phyloP scores from a whole-genome alignment of 2,329 filamentous ascomycete species.

The Aspergillus sp. region DNA sequence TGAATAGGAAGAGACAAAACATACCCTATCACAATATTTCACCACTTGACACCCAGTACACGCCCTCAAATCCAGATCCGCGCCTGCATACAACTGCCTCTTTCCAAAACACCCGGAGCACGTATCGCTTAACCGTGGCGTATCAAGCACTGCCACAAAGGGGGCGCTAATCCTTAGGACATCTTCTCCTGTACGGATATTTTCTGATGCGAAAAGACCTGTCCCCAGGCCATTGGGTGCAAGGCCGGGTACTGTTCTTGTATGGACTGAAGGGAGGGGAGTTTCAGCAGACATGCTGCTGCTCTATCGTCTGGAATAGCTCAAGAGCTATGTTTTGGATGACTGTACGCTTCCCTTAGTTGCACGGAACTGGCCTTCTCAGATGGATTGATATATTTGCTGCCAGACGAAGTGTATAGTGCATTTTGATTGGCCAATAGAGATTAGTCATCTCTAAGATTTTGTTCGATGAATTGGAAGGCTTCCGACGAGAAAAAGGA shows the following conservation, averaged over 20 bases:
- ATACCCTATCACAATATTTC: conserved; percentile 55
- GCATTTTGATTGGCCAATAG: not conserved
- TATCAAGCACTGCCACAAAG: conserved; percentile 50
- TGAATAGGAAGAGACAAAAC: conserved; percentile 10
- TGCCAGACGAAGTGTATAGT: no score
- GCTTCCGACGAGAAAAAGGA: not conserved
- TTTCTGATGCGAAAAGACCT: conserved; percentile 48
- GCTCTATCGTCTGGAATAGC: not conserved
- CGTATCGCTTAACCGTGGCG: conserved; percentile 44
- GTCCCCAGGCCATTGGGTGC: conserved; percentile 37
- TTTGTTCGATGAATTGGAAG: not conserved
- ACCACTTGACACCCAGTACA: conserved; percentile 54
- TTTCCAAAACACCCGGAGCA: conserved; percentile 54
- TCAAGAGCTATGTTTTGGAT: not conserved
- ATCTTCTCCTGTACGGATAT: conserved; percentile 44
- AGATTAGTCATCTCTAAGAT: not conserved
- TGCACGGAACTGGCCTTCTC: no score
- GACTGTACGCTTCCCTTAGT: no score
- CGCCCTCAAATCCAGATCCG: conserved; percentile 36
- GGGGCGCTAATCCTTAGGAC: conserved; percentile 47
- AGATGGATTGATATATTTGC: not conserved
- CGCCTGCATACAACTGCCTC: conserved; percentile 16
- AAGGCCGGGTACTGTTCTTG: conserved; percentile 18
- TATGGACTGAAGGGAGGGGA: conserved; percentile 12
- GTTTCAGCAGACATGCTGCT: conserved; percentile 14